phyloP scores from a whole-genome alignment of 352 stramenopile species.

The Globisporangium splendens region DNA sequence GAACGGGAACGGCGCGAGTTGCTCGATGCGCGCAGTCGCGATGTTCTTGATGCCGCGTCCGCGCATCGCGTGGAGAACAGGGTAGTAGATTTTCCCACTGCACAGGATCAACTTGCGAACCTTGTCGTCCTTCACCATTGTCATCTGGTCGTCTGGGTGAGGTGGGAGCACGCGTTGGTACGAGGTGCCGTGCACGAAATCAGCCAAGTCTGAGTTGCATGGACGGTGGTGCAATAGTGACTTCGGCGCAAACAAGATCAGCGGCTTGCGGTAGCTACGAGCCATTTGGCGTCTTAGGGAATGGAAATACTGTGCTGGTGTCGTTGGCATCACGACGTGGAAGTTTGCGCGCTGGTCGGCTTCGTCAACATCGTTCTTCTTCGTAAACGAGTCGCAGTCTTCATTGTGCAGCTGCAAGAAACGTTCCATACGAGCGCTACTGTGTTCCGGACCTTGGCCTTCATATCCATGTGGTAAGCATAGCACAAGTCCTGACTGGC shows the following conservation, averaged over 20 bases:
- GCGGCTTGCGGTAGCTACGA: constrained; percentile 70
- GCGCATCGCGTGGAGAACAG: constrained; percentile 56
- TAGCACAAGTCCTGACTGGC: constrained; percentile 87
- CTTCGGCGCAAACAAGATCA: constrained; percentile 83
- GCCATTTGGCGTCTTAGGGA: constrained; percentile 86
- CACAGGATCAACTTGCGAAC: constrained; percentile 78
- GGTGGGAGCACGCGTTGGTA: constrained; percentile 73
- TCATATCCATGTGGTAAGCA: constrained; percentile 84
- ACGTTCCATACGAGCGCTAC: constrained; percentile 77
- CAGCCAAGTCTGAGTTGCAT: constrained; percentile 69
- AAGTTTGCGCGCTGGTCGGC: constrained; percentile 66
- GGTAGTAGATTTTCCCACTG: constrained; percentile 86
- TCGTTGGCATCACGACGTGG: constrained; percentile 76
- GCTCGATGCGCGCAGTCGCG: constrained; percentile 72
- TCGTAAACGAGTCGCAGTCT: constrained; percentile 64
- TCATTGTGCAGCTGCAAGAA: constrained; percentile 83
- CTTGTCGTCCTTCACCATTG: constrained; percentile 62
- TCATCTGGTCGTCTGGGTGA: constrained; percentile 63
- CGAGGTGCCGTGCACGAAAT: constrained; percentile 51
- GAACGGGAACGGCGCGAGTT: constrained; percentile 97
- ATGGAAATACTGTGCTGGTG: constrained; percentile 97
- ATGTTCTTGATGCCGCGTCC: constrained; percentile 56
- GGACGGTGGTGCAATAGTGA: constrained; percentile 79
- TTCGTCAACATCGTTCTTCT: constrained; percentile 23
- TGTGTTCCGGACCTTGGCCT: constrained; percentile 84